A percentile compares a stretch with the other conserved stretches of the same genome.
These are phyloP conservation scores for Pseudogymnoascus sp. DNA, from an alignment of 2,329 filamentous ascomycete species.

Conservation along the genomic window DNA sequence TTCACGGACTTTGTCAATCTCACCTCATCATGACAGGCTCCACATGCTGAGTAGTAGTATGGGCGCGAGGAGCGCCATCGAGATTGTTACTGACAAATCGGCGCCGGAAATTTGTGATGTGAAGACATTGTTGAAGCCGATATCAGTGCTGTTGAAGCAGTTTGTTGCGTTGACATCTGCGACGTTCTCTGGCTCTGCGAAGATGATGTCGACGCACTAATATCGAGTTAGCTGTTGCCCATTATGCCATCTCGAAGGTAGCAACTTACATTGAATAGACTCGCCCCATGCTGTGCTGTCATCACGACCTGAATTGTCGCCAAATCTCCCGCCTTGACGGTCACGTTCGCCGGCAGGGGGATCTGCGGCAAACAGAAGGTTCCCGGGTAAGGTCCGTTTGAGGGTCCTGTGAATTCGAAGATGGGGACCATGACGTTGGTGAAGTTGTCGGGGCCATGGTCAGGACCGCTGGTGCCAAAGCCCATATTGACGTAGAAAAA, in stretches of 20 bases:
- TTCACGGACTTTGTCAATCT: not conserved
- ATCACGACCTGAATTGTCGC: conserved; percentile 88
- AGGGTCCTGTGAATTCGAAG: conserved; percentile 76
- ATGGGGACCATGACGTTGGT: conserved; percentile 71
- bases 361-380: conserved; percentile 86
- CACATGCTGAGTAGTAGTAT: not conserved
- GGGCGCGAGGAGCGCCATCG: not conserved
- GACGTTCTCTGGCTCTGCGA: conserved; percentile 72
- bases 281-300: conserved; percentile 71
- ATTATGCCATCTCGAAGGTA: not conserved
- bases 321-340: conserved; percentile 70
- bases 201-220: conserved; percentile 91
- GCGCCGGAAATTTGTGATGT: conserved; percentile 30
- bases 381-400: conserved; percentile 76
- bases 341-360: conserved; percentile 64
- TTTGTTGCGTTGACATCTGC: conserved; percentile 68
- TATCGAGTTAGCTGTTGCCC: conserved; percentile 9
- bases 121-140: conserved; percentile 72
- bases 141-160: conserved; percentile 78
- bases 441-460: conserved; percentile 67
- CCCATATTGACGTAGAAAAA: conserved; percentile 89
- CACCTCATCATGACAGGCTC: not conserved
- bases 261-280: conserved; percentile 45
- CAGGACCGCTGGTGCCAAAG: conserved; percentile 59
- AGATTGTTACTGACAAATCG: not conserved